phyloP scores from a whole-genome alignment of 2,329 filamentous ascomycete species.

The Cordyceps fumosorosea region DNA sequence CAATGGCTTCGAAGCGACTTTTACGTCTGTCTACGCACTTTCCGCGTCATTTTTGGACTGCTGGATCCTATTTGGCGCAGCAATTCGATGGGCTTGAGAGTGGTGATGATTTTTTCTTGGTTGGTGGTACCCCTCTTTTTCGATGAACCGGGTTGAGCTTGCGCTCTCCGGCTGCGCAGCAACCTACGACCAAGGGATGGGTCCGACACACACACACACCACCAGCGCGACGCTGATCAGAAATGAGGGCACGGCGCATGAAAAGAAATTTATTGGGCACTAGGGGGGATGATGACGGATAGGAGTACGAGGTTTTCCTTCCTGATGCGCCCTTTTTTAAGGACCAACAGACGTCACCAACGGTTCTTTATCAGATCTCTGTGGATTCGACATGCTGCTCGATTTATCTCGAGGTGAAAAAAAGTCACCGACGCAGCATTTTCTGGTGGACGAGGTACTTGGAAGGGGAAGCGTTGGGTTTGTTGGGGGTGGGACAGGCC shows the following conservation, averaged over 20 bases:
- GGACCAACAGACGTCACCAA: not conserved
- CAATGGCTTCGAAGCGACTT: slow-evolving; percentile 14
- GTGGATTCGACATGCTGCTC: not conserved
- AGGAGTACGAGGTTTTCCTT: no score
- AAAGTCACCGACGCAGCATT: slow-evolving; percentile 6
- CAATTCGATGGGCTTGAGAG: not conserved
- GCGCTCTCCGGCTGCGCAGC: not conserved
- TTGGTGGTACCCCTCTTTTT: slow-evolving; percentile 5
- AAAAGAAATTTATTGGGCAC: slow-evolving; percentile 8
- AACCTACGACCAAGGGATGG: not conserved
- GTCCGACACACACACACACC: slow-evolving; percentile 7
- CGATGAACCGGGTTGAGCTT: not conserved
- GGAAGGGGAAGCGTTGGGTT: not conserved
- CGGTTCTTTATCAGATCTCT: slow-evolving; percentile 9
- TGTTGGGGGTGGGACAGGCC: not conserved
- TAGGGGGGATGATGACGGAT: not conserved
- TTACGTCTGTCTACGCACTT: slow-evolving; percentile 16
- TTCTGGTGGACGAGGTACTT: slow-evolving; percentile 5
- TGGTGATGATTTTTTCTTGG: slow-evolving; percentile 7
- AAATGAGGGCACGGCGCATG: slow-evolving; percentile 10
- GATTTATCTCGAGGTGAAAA: not conserved
- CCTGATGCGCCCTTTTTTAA: no score
- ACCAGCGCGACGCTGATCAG: slow-evolving; percentile 4
- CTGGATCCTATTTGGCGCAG: slow-evolving; percentile 19
- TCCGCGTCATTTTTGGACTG: slow-evolving; percentile 16